Percentiles rank a stretch among this genome's conserved stretches.
These are phyloP conservation scores for Aureobasidium sp. DNA, from an alignment of 2,329 filamentous ascomycete genomes.

Conservation along the genomic window DNA sequence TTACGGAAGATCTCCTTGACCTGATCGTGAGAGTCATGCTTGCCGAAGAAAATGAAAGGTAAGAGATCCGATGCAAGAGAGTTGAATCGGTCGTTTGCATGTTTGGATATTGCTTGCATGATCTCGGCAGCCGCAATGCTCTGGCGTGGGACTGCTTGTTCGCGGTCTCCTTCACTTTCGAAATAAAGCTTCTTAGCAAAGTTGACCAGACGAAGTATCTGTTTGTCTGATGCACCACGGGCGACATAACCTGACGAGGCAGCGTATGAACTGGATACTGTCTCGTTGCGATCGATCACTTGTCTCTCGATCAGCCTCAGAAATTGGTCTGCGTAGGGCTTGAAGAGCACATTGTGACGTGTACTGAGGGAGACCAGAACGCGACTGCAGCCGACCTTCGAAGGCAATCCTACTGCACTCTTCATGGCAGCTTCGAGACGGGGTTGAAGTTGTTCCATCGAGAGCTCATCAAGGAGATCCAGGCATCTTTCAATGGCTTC, in stretches of 20 bases:
- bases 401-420: constrained; percentile 80
- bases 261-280: constrained; percentile 84
- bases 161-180: constrained; percentile 65
- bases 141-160: constrained; percentile 29
- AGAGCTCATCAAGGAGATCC: constrained; percentile 68
- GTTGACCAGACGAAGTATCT: constrained; percentile 47
- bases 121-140: constrained; percentile 75
- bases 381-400: constrained; percentile 84
- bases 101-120: constrained; percentile 73
- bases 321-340: constrained; percentile 67
- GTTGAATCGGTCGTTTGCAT: constrained; percentile 82
- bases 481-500: constrained; percentile 87
- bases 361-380: constrained; percentile 81
- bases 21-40: constrained; percentile 76
- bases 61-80: constrained; percentile 66
- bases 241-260: constrained; percentile 80
- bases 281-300: constrained; percentile 85
- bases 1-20: constrained; percentile 73
- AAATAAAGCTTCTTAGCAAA: constrained; percentile 69
- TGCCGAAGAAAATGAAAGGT: constrained; percentile 81
- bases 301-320: constrained; percentile 73
- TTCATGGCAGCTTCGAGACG: constrained; percentile 74
- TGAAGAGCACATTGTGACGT: constrained; percentile 67
- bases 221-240: constrained; percentile 53
- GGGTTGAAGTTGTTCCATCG: constrained; percentile 68